phyloP scores from a whole-genome alignment of 495 filamentous ascomycete species.

The Talaromyces wortmannii region DNA sequence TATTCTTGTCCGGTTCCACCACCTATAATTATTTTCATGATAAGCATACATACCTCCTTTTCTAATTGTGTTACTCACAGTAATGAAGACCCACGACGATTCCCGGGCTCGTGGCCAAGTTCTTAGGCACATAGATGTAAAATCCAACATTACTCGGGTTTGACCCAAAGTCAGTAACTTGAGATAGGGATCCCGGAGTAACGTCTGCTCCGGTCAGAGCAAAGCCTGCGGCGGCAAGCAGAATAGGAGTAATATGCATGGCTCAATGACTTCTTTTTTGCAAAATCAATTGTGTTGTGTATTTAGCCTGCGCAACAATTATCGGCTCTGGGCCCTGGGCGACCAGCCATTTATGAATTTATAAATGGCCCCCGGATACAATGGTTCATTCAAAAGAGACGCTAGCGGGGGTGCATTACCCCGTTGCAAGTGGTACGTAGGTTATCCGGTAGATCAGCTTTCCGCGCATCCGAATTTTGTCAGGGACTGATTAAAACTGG shows the following conservation, averaged over 20 bases:
- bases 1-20: conserved; percentile 19
- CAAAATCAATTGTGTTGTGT: background rate
- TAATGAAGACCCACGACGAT: conserved; percentile 27
- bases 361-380: no score
- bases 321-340: no score
- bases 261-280: background rate
- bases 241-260: background rate
- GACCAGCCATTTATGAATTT: no score
- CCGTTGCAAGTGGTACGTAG: no score
- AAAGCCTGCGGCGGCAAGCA: background rate
- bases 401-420: no score
- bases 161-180: conserved; percentile 1
- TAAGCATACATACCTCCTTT: background rate
- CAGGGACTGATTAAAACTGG: no score
- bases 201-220: background rate
- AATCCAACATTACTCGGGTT: conserved; percentile 3
- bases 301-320: no score
- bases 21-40: background rate
- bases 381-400: no score
- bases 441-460: no score
- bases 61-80: background rate
- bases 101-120: conserved; percentile 25
- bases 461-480: no score
- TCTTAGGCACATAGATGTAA: conserved; percentile 25
- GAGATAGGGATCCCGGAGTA: background rate